phyloP scores from a whole-genome alignment of 202 grass and related monocot species.

The Setaria italica region DNA sequence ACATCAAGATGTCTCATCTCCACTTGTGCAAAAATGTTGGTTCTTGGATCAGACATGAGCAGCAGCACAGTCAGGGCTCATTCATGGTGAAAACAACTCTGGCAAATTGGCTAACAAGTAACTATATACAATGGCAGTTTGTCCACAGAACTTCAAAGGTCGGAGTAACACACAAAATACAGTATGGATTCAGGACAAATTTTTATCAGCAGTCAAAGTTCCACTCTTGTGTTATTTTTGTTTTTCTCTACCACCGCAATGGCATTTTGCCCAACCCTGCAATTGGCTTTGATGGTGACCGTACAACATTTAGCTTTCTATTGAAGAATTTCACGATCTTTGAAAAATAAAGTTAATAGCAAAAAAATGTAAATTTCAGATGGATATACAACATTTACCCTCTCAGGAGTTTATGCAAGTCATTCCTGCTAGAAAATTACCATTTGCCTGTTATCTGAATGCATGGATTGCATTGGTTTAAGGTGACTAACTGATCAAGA shows the following conservation, averaged over 20 bases:
- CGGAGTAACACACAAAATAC: background rate
- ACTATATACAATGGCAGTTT: background rate
- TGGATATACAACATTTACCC: background rate
- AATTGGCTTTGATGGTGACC: background rate
- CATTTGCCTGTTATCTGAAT: background rate
- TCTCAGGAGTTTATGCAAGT: background rate
- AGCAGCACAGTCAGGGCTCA: background rate
- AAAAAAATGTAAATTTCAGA: background rate
- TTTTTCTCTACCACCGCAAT: no score
- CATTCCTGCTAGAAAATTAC: background rate
- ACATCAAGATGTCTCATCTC: slow-evolving; percentile 1
- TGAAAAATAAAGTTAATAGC: background rate
- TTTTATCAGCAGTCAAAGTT: background rate
- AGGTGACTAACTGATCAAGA: background rate
- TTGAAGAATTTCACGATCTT: background rate
- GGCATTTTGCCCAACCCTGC: background rate
- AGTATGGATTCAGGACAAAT: no score
- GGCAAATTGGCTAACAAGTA: background rate
- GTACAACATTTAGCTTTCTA: background rate
- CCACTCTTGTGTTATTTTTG: no score
- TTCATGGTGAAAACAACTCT: background rate
- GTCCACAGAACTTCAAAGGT: background rate
- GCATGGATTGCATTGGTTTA: background rate
- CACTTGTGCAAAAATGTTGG: background rate
- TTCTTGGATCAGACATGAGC: background rate